Evolutionary conservation across 2,329 filamentous ascomycete genomes (phyloP).

Genomic region (Trichoderma semiorbis): DNA sequence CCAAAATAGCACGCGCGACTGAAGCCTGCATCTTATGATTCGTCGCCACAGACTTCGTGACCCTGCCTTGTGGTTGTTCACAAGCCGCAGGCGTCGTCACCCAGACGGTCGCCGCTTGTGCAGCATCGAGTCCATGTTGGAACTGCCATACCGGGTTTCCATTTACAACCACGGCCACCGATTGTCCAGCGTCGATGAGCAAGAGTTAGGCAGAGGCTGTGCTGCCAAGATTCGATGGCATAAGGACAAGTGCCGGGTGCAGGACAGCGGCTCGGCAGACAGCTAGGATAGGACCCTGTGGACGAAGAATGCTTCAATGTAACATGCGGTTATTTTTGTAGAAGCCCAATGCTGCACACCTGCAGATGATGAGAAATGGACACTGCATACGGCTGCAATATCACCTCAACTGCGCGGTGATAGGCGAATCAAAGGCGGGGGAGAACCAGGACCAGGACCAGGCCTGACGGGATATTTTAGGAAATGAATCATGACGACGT

Average conservation of each 20-base stretch:
- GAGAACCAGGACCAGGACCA: background rate
- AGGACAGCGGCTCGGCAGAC: background rate
- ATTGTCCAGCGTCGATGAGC: conserved; percentile 1
- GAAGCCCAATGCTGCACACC: conserved; percentile 4
- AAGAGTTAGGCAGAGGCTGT: background rate
- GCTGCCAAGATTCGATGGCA: background rate
- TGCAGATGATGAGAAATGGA: background rate
- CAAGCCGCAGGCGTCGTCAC: conserved; percentile 19
- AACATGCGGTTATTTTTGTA: conserved; percentile 1
- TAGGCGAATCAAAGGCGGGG: background rate
- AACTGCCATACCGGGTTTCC: conserved; percentile 19
- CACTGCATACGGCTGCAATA: conserved; percentile 3
- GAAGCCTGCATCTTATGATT: background rate
- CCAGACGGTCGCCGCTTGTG: conserved; percentile 21
- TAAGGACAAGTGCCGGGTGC: background rate
- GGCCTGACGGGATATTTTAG: background rate
- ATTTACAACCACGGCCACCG: conserved; percentile 18
- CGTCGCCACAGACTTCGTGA: conserved; percentile 17
- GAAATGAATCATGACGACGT: background rate
- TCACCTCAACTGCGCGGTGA: background rate
- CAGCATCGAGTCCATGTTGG: conserved; percentile 18
- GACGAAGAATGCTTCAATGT: background rate
- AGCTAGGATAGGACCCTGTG: background rate
- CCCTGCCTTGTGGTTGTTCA: conserved; percentile 23
- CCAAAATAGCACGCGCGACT: background rate